These are phyloP conservation scores for Akanthomyces lecanii DNA, from an alignment of 2,329 filamentous ascomycete genomes.

Conservation along the genomic window DNA sequence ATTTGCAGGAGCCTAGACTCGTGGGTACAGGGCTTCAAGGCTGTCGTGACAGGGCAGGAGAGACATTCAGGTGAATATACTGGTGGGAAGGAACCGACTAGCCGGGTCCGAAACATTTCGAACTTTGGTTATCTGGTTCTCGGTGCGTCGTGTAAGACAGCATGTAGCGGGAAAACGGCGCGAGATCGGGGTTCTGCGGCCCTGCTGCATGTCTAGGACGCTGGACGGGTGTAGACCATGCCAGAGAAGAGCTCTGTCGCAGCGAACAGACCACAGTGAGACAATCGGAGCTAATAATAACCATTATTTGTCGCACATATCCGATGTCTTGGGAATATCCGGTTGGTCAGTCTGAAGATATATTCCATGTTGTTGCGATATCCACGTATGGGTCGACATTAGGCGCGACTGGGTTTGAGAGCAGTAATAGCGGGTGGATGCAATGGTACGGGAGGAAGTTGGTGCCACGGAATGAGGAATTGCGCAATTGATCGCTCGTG, in stretches of 20 bases:
- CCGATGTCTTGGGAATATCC: neutral
- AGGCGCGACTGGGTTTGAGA: neutral
- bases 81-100: neutral
- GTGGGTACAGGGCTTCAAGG: neutral
- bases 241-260: neutral
- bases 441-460: neutral
- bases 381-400: neutral
- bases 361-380: neutral
- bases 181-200: neutral
- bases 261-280: neutral
- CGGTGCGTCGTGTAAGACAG: neutral
- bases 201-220: constrained; percentile 6
- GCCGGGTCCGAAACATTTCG: constrained; percentile 3
- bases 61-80: constrained; percentile 5
- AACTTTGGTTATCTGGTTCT: neutral
- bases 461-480: neutral
- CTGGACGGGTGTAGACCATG: neutral
- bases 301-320: neutral
- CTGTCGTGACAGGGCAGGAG: neutral
- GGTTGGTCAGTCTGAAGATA: neutral
- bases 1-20: constrained; percentile 9
- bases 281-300: constrained; percentile 11
- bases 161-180: neutral
- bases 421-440: too few species aligned
- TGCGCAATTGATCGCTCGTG: neutral